Percentiles rank a stretch among this genome's conserved stretches.
Conservation (phyloP, 2,329 filamentous ascomycete genomes). For the Colletotrichum sp. region DNA sequence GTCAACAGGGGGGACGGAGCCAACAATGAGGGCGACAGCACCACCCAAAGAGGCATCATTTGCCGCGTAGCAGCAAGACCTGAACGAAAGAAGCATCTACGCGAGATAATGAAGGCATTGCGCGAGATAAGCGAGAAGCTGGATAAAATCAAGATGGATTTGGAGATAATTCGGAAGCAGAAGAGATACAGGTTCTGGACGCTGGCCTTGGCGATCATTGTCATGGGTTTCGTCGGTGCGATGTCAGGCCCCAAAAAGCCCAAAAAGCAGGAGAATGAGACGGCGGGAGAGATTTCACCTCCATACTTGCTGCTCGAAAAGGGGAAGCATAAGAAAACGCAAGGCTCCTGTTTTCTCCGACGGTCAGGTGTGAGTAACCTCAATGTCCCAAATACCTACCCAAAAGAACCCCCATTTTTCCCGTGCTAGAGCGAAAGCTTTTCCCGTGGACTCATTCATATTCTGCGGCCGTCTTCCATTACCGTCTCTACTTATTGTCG, state of each 20-base stretch:
- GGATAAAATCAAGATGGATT: too few species aligned
- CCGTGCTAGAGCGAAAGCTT: rapidly evolving
- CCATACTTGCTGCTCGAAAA: too few species aligned
- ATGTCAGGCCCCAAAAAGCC: not conserved
- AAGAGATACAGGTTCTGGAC: rapidly evolving
- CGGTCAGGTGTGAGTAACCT: not conserved
- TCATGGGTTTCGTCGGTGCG: rapidly evolving
- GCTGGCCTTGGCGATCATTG: not conserved
- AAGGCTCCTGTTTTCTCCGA: too few species aligned
- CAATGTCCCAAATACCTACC: too few species aligned
- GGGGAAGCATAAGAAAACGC: too few species aligned
- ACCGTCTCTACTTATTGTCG: rapidly evolving
- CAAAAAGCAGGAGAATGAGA: not conserved
- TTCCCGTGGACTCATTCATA: too few species aligned
- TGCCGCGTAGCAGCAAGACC: rapidly evolving
- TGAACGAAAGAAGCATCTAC: not conserved
- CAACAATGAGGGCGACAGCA: rapidly evolving
- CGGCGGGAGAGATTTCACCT: rapidly evolving
- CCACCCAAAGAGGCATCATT: not conserved
- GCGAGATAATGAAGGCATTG: not conserved
- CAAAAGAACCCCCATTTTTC: not conserved
- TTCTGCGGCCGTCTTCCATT: rapidly evolving
- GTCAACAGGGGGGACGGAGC: rapidly evolving
- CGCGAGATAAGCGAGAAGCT: not conserved
- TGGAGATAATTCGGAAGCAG: too few species aligned